Evolutionary conservation across 495 filamentous ascomycete species (phyloP).

Genomic region (Lasiosphaeria miniovina): DNA sequence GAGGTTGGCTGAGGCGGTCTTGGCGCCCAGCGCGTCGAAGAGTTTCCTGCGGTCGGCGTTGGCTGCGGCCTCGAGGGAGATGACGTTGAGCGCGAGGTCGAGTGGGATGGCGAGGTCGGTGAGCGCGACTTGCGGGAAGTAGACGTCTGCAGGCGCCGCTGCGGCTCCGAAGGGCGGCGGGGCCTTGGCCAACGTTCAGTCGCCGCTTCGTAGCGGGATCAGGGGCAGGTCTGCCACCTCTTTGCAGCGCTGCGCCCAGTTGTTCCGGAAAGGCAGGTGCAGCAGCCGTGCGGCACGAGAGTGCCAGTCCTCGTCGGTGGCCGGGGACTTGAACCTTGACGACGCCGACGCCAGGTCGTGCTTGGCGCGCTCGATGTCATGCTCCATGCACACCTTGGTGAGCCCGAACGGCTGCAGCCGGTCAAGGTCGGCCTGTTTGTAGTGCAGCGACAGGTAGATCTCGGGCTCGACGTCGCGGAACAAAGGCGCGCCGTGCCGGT

Average conservation of each 20-base stretch:
- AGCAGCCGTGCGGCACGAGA: slow-evolving; percentile 16
- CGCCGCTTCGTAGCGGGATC: slow-evolving; percentile 14
- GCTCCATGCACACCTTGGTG: too few species aligned
- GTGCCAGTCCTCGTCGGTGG: slow-evolving; percentile 23
- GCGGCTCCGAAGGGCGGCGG: too few species aligned
- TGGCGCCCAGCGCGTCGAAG: slow-evolving; percentile 28
- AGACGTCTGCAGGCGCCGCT: slow-evolving; percentile 5
- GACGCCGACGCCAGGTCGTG: not conserved
- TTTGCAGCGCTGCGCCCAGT: not conserved
- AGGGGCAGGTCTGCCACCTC: slow-evolving; percentile 13
- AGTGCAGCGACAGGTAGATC: slow-evolving; percentile 18
- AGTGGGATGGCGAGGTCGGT: slow-evolving; percentile 23
- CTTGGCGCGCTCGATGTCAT: not conserved
- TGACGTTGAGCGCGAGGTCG: slow-evolving; percentile 19
- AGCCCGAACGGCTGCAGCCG: not conserved
- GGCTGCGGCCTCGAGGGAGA: slow-evolving; percentile 13
- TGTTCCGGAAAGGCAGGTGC: slow-evolving; percentile 5
- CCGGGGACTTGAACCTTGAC: slow-evolving; percentile 13
- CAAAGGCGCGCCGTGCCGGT: not conserved
- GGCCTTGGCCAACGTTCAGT: slow-evolving; percentile 15
- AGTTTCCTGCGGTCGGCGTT: slow-evolving; percentile 23
- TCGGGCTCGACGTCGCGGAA: slow-evolving; percentile 19
- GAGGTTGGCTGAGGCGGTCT: not conserved
- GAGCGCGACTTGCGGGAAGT: slow-evolving; percentile 20
- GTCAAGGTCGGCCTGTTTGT: slow-evolving; percentile 6